Percentiles rank a stretch among this genome's conserved stretches.
Evolutionary conservation across 768 basidiomycete species (phyloP).

Genomic region (Cystobasidium ongulense): DNA sequence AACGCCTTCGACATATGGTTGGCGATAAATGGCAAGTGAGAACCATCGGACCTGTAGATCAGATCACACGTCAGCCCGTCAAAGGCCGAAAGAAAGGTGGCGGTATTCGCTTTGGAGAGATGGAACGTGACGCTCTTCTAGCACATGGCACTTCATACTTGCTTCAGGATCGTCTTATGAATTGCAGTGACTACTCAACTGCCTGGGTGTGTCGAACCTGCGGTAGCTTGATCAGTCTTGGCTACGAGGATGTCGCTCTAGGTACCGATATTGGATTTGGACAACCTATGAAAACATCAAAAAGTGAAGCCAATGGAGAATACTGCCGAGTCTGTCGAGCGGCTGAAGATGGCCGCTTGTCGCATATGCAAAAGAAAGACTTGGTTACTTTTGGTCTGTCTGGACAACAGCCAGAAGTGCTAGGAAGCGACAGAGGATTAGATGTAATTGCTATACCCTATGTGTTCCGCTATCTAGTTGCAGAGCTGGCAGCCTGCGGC

Average conservation of each 20-base stretch:
- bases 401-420: conserved; percentile 61
- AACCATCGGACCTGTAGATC: conserved; percentile 94
- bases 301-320: conserved; percentile 71
- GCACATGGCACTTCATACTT: conserved; percentile 98
- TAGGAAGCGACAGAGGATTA: conserved; percentile 66
- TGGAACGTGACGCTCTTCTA: conserved; percentile 98
- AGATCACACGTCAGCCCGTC: conserved; percentile 89
- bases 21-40: conserved; percentile 99
- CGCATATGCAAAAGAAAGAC: conserved; percentile 56
- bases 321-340: conserved; percentile 90
- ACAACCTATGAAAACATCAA: neutral
- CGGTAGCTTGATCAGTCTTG: conserved; percentile 88
- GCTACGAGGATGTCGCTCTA: conserved; percentile 78
- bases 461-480: conserved; percentile 86
- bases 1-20: conserved; percentile 97
- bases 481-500: conserved; percentile 97
- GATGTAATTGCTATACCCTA: conserved; percentile 94
- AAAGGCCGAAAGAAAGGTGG: conserved; percentile 98
- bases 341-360: conserved; percentile 57
- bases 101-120: conserved; percentile 98
- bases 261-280: conserved; percentile 46
- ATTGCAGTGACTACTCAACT: conserved; percentile 98
- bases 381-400: conserved; percentile 55
- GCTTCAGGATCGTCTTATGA: conserved; percentile 96
- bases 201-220: conserved; percentile 98